A percentile compares a stretch with the other conserved stretches of the same genome.
phyloP scores from a whole-genome alignment of 2,329 filamentous ascomycete species.

The Fonsecaea erecta region DNA sequence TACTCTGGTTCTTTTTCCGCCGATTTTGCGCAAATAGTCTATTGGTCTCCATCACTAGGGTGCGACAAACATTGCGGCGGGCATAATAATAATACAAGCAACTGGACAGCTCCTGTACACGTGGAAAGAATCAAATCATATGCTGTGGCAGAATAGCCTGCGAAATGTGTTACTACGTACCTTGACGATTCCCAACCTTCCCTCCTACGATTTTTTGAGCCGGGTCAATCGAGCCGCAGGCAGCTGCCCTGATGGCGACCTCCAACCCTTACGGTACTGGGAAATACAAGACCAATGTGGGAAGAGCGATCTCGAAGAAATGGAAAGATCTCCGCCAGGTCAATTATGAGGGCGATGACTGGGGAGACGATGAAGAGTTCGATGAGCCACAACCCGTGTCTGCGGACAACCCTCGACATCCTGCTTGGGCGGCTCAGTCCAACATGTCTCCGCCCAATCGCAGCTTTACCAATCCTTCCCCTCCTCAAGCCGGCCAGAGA shows the following conservation, averaged over 20 bases:
- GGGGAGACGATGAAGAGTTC: slow-evolving; percentile 69
- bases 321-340: slow-evolving; percentile 89
- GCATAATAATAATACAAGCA: not conserved
- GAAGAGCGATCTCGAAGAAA: slow-evolving; percentile 87
- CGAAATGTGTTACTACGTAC: slow-evolving; percentile 17
- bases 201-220: not conserved
- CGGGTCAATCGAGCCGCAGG: not conserved
- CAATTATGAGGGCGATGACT: slow-evolving; percentile 91
- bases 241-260: slow-evolving; percentile 20
- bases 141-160: not conserved
- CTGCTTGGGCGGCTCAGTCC: slow-evolving; percentile 27
- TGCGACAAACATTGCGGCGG: not conserved
- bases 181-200: not conserved
- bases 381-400: slow-evolving; percentile 48
- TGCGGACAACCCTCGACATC: slow-evolving; percentile 31
- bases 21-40: not conserved
- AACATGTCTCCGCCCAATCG: slow-evolving; percentile 22
- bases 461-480: slow-evolving; percentile 49
- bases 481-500: slow-evolving; percentile 30
- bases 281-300: slow-evolving; percentile 80
- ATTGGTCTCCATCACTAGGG: not conserved
- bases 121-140: not conserved
- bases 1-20: not conserved
- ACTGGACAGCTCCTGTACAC: not conserved
- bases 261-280: slow-evolving; percentile 46